Base-by-base conservation (phyloP, 768 basidiomycete species). In the Podaxis sp. region DNA sequence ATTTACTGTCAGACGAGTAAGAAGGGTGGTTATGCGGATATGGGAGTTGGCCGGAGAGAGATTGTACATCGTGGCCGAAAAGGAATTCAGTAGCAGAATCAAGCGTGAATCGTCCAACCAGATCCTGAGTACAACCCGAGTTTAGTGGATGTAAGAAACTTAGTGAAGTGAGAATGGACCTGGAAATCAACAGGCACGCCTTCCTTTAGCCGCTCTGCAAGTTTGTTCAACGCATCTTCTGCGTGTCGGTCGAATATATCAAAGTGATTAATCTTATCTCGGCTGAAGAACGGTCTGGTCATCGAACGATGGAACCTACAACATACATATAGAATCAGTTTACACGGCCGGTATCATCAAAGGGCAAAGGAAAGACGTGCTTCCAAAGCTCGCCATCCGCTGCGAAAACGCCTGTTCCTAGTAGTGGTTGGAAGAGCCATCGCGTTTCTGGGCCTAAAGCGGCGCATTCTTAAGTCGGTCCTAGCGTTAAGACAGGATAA, bases 221-320 rank as follows among this genome's bases (percentile, higher is more conserved):
- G 76, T 56, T 79, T 71, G 4, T 68, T 60, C 24, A 88, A 73
- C 1, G 80, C 79, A 33, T 80, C 74, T 54, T 80, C 78, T 1
- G 84, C 78, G 33, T 87, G 84, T 15, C 80, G 74, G 52, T 82
- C 84, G 66, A 88, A 87, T 28, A 82, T 84, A 26, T 87, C 84
- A 64, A 87, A 88, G 67, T 87, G 81, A 56, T 79, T 82, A 49
- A 87, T 81, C 60, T 79, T 75, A 22, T 88, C 87, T 38, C 78
- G 80, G 64, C 70, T 81, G 75, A 90, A 89, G 76, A 89, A 90
- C 0, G 88, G 88, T 1, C 89, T 83, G 0, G 87, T 84, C 78
- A 89, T 86, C 2, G 80, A 71, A 8, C 88, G 83, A 67, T 89
- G 87, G 65, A 86, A 80, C 67, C 86, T 41, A 36, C 15, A 33